Percentiles rank a stretch among this genome's conserved stretches.
phyloP scores from a whole-genome alignment of 2,329 filamentous ascomycete genomes.

The Talaromyces atroroseus region DNA sequence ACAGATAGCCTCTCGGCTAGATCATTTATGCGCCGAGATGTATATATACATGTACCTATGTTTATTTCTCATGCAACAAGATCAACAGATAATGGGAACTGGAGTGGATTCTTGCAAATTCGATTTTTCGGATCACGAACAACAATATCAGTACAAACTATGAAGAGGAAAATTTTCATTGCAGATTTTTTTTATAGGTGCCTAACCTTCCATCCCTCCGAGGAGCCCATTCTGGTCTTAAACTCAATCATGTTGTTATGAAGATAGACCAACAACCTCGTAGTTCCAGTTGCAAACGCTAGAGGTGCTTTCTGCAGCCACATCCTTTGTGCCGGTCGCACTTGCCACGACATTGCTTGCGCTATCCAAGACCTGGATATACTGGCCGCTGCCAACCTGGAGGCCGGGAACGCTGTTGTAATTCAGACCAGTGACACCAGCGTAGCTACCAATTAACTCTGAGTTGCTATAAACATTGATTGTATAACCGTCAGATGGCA shows the following conservation, averaged over 20 bases:
- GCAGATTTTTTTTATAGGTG: too few relatives aligned
- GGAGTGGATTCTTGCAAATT: too few relatives aligned
- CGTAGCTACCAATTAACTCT: slow-evolving; percentile 2
- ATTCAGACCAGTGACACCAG: not conserved
- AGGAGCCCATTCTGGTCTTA: too few relatives aligned
- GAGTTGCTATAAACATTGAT: slow-evolving; percentile 7
- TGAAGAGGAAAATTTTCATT: not conserved
- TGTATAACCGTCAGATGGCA: slow-evolving; percentile 3
- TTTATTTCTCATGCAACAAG: too few relatives aligned
- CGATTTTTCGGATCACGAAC: too few relatives aligned
- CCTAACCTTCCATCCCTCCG: too few relatives aligned
- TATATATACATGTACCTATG: too few relatives aligned
- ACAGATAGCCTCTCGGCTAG: not conserved
- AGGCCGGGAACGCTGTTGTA: slow-evolving; percentile 6
- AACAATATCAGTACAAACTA: not conserved
- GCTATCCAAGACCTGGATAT: slow-evolving; percentile 1
- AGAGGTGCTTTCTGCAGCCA: slow-evolving; percentile 3
- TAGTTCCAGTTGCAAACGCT: slow-evolving; percentile 9
- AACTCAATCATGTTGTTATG: too few relatives aligned
- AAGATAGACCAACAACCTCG: slow-evolving; percentile 7
- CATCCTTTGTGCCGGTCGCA: slow-evolving; percentile 2
- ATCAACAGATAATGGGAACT: too few relatives aligned
- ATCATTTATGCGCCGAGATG: too few relatives aligned
- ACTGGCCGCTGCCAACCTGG: not conserved
- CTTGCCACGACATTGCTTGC: not conserved